Evolutionary conservation across 2,329 filamentous ascomycete species (phyloP), one percentile per base, ranked within the genome.

Genomic region (Cladosporium sphaerospermum): DNA sequence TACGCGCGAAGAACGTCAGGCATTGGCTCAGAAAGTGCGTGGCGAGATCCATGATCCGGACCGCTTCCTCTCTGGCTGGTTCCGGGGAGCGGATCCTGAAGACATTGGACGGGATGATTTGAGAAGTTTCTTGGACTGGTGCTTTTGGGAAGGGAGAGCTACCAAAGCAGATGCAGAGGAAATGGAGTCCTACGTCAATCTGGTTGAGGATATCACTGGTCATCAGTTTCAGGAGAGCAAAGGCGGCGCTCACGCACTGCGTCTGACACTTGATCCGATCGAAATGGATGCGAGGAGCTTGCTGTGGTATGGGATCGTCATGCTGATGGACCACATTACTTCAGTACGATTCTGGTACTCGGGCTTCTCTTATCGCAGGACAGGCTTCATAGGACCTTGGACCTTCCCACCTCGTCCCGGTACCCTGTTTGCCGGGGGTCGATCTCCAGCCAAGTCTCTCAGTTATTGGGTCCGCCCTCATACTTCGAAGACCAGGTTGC

Each of bases 381-480:
- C 55, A 4, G 16, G 39, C 1, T 51, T 45, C 2, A 19, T 62
- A 4, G 52, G 53, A 6, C 45, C 85, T 62, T 52, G 43, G 62
- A 73, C 83, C 9, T 81, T 86, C 51, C 84, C 84, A 3, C 78
- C 77, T 2, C 76, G 84, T 6, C 73, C 79, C 3, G 75, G 79
- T 52, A 73, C 71, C 33, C 57, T 81, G 3, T 60, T 79, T 46
- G 70, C 76, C 5, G 63, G 66, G 5, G 70, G 69, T 9, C 67
- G 67, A 19, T 84, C 82, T 1, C 72, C 75, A 3, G 75, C 76
- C 4, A 61, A 70, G 3, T 67, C 71, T 9, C 58, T 86, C 5
- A 77, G 78, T 56, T 88, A 89, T 71, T 88, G 83, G 81, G 74
- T 84, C 60, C 77, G 79, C 2, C 80, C 81, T 4, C 84, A 88